These are phyloP conservation scores for Arabidopsis lyrata DNA, from an alignment of 441 rosid genomes.

Conservation along the genomic window DNA sequence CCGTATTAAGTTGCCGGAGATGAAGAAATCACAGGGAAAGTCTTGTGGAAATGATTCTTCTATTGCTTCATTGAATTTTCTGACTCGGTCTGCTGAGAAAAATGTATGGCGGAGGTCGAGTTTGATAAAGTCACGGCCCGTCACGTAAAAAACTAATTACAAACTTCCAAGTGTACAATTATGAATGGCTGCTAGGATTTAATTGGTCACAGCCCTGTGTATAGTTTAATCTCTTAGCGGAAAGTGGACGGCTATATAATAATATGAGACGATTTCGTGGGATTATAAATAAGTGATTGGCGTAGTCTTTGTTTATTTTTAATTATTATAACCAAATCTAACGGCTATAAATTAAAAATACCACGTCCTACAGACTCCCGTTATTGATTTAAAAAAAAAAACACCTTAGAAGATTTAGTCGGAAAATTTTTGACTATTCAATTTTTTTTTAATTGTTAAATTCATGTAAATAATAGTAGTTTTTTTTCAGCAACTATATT, in stretches of 20 bases:
- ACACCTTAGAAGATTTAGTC: too few relatives aligned
- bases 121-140: slow-evolving; percentile 24
- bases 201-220: neutral
- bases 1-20: slow-evolving; percentile 14
- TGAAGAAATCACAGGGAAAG: slow-evolving; percentile 24
- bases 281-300: slow-evolving; percentile 22
- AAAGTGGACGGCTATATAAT: slow-evolving; percentile 30
- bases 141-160: neutral
- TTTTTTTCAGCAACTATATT: too few relatives aligned
- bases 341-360: slow-evolving; percentile 25
- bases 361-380: slow-evolving; percentile 29
- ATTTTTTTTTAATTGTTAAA: too few relatives aligned
- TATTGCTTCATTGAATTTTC: slow-evolving; percentile 21
- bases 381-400: neutral
- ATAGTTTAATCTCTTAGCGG: neutral
- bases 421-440: too few relatives aligned
- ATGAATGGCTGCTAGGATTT: slow-evolving; percentile 7
- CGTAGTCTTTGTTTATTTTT: neutral
- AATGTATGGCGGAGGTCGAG: slow-evolving; percentile 22
- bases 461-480: too few relatives aligned
- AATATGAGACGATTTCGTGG: slow-evolving; percentile 40
- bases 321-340: slow-evolving; percentile 20
- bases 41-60: slow-evolving; percentile 2
- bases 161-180: neutral
- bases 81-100: slow-evolving; percentile 5